A percentile compares a stretch with the other conserved stretches of the same genome.
phyloP scores from a whole-genome alignment of 495 filamentous ascomycete genomes.

The Penicillium soppii region DNA sequence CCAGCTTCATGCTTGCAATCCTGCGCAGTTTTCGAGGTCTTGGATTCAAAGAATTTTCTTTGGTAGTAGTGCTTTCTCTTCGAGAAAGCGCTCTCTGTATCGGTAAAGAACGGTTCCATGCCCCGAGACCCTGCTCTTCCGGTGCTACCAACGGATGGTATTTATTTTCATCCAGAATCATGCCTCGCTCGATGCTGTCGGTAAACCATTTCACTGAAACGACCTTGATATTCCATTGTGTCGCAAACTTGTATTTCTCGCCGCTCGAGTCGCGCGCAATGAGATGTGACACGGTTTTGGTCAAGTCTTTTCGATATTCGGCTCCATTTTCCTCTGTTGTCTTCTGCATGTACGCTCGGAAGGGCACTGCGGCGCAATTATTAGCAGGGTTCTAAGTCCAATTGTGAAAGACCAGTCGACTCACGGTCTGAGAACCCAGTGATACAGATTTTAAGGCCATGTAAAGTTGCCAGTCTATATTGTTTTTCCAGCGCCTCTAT shows the following conservation, averaged over 20 bases:
- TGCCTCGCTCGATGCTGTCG: constrained; percentile 84
- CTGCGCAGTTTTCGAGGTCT: constrained; percentile 69
- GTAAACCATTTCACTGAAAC: constrained; percentile 82
- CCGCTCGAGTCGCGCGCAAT: constrained; percentile 77
- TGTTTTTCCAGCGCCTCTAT: constrained; percentile 62
- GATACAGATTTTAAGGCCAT: constrained; percentile 72
- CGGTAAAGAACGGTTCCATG: constrained; percentile 61
- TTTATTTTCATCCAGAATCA: constrained; percentile 81
- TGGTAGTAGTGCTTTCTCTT: constrained; percentile 4
- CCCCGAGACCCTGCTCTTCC: constrained; percentile 72
- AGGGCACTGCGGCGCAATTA: constrained; percentile 47
- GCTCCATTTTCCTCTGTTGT: constrained; percentile 68
- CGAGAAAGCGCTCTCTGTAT: constrained; percentile 30
- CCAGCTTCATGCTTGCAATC: constrained; percentile 74
- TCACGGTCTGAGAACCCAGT: constrained; percentile 87
- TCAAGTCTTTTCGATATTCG: constrained; percentile 81
- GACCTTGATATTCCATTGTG: constrained; percentile 71
- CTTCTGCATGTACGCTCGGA: constrained; percentile 66
- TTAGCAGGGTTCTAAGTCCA: constrained; percentile 9
- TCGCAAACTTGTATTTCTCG: constrained; percentile 84
- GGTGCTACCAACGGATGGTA: constrained; percentile 72
- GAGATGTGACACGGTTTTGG: constrained; percentile 77
- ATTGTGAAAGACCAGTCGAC: constrained; percentile 22
- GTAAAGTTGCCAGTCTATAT: constrained; percentile 60
- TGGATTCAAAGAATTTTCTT: constrained; percentile 29